A percentile compares a stretch with the other conserved stretches of the same genome.
These are phyloP conservation scores for Pyricularia sp. DNA, from an alignment of 2,329 filamentous ascomycete genomes.

Conservation along the genomic window DNA sequence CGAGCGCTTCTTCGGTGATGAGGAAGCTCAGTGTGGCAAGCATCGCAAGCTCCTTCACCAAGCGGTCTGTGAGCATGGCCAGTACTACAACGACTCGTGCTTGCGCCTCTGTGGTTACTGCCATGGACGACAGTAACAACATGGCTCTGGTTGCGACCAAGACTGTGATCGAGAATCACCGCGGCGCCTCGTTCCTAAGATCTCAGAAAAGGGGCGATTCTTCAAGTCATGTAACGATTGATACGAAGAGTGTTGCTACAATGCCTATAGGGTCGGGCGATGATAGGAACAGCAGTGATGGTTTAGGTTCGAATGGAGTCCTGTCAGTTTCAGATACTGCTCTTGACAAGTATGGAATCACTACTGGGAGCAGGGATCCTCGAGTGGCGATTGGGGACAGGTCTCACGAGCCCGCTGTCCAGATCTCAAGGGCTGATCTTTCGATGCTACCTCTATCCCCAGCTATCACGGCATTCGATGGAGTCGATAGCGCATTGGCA, in stretches of 20 bases:
- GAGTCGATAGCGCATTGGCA: neutral
- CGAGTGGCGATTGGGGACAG: neutral
- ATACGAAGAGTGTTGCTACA: neutral
- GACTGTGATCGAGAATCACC: neutral
- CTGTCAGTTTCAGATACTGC: constrained; percentile 1
- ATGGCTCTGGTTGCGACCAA: neutral
- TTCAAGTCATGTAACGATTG: neutral
- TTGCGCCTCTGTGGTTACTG: neutral
- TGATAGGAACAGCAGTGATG: neutral
- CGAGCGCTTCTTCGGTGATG: constrained; percentile 76
- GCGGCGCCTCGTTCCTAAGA: neutral
- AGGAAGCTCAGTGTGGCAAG: constrained; percentile 75
- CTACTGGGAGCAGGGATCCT: neutral
- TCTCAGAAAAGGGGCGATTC: neutral
- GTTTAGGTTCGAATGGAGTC: neutral
- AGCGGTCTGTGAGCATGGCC: constrained; percentile 48
- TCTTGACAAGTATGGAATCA: neutral
- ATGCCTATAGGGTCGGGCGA: neutral
- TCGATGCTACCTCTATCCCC: neutral
- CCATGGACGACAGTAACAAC: neutral
- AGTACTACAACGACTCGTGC: constrained; percentile 11
- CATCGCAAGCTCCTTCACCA: constrained; percentile 63
- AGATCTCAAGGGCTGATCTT: neutral
- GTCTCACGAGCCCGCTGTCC: neutral
- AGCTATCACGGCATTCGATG: neutral